Evolutionary conservation across 208 protist genomes (phyloP).

Genomic region (Trypanosoma vivax): DNA sequence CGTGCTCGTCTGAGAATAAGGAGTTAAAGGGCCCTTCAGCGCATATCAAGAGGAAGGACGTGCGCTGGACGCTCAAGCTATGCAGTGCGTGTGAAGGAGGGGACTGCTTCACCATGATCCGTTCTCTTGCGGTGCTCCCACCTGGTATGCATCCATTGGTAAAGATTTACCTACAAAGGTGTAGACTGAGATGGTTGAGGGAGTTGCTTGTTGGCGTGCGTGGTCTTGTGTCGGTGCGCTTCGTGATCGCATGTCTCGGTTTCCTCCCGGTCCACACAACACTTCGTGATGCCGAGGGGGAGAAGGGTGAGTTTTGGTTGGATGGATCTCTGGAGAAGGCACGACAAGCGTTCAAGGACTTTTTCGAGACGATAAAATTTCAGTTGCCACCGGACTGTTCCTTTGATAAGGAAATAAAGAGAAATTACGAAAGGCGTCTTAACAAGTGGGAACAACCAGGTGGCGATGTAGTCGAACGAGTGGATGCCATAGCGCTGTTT

Average conservation of each 20-base stretch:
- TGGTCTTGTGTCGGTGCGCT: slow-evolving; percentile 44
- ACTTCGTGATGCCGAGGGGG: neutral
- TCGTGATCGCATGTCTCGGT: slow-evolving; percentile 59
- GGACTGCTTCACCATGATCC: slow-evolving; percentile 41
- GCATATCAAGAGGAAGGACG: slow-evolving; percentile 22
- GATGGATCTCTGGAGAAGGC: slow-evolving; percentile 51
- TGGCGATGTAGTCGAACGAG: slow-evolving; percentile 7
- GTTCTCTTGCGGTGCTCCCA: slow-evolving; percentile 35
- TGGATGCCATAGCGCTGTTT: slow-evolving; percentile 38
- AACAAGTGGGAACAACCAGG: neutral
- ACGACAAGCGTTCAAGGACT: slow-evolving; percentile 21
- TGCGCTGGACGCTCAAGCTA: slow-evolving; percentile 43
- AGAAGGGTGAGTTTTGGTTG: slow-evolving; percentile 41
- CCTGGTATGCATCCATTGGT: slow-evolving; percentile 59
- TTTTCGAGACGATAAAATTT: slow-evolving; percentile 70
- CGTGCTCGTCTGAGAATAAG: slow-evolving; percentile 14
- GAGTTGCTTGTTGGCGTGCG: slow-evolving; percentile 44
- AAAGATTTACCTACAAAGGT: slow-evolving; percentile 66
- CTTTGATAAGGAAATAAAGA: slow-evolving; percentile 36
- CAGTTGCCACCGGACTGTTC: slow-evolving; percentile 40
- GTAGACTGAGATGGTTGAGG: slow-evolving; percentile 68
- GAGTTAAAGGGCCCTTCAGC: neutral
- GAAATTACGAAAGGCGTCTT: neutral
- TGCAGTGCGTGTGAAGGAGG: slow-evolving; percentile 69
- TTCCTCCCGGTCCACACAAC: slow-evolving; percentile 26